phyloP scores from a whole-genome alignment of 139 green algal genomes.

The Chlamydomonas eustigma region DNA sequence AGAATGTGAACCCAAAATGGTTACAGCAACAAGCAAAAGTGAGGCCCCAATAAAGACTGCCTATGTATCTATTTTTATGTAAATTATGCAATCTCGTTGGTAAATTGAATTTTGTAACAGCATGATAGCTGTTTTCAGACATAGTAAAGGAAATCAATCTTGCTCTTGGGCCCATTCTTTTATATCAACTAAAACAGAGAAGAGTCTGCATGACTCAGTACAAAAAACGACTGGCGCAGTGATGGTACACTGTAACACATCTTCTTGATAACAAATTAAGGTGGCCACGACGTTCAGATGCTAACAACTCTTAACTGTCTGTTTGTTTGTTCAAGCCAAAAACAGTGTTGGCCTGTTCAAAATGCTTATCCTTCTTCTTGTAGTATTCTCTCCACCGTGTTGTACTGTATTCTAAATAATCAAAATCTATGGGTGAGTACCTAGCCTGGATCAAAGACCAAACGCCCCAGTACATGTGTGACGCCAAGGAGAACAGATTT shows the following conservation, averaged over 20 bases:
- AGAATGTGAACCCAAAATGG: too few species aligned
- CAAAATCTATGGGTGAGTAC: conserved; percentile 84
- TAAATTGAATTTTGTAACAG: too few species aligned
- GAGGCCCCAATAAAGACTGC: too few species aligned
- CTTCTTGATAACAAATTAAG: not conserved
- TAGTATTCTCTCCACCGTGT: conserved; percentile 68
- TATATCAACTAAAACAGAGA: too few species aligned
- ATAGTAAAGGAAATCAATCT: too few species aligned
- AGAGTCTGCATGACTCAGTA: not conserved
- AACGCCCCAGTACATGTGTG: conserved; percentile 91
- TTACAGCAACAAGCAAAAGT: too few species aligned
- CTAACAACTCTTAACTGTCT: not conserved
- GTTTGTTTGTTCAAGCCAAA: conserved; percentile 4
- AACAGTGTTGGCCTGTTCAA: conserved; percentile 22
- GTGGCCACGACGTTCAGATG: not conserved
- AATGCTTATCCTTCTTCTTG: conserved; percentile 53
- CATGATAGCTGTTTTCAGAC: too few species aligned
- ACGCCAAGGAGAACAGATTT: conserved; percentile 75
- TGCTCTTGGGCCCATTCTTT: too few species aligned
- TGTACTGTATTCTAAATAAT: conserved; percentile 74
- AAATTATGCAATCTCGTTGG: too few species aligned
- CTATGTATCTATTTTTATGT: too few species aligned
- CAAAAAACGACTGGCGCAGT: not conserved
- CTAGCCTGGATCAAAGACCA: conserved; percentile 69
- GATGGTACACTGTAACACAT: not conserved